Evolutionary conservation across 1,284 basidiomycete genomes (phyloP).

Genomic region (Marasmius fiardii): DNA sequence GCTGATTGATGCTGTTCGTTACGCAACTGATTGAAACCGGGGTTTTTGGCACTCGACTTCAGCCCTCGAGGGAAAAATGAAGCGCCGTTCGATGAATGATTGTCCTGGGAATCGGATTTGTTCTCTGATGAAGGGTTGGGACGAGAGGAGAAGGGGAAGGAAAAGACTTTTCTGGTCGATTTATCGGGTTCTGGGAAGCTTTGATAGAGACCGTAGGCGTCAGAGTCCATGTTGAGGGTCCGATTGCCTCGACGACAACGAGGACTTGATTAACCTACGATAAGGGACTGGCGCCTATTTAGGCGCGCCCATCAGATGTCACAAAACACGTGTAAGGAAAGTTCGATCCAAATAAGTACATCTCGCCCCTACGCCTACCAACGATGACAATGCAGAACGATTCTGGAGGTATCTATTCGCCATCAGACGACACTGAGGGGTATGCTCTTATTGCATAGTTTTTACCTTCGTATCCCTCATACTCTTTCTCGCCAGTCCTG

Average conservation of each 20-base stretch:
- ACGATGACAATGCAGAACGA: background rate
- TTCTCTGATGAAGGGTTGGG: background rate
- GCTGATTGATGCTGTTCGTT: background rate
- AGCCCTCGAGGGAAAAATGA: background rate
- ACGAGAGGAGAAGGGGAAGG: background rate
- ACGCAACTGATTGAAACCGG: background rate
- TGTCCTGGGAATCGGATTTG: background rate
- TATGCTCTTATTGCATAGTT: background rate
- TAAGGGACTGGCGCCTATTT: too few species aligned
- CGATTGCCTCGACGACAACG: background rate
- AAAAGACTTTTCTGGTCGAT: slow-evolving; percentile 1
- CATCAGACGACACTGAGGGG: slow-evolving; percentile 13
- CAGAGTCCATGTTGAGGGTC: background rate
- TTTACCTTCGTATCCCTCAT: background rate
- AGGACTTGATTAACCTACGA: background rate
- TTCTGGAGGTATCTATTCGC: slow-evolving; percentile 4
- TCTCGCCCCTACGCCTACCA: too few species aligned
- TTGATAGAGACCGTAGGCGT: background rate
- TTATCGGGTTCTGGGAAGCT: background rate
- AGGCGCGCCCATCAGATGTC: too few species aligned
- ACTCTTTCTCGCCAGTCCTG: background rate
- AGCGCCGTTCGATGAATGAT: background rate
- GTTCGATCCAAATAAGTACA: too few species aligned
- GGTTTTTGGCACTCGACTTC: background rate
- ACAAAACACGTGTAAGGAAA: background rate